These are phyloP conservation scores for Spathaspora arborariae DNA, from an alignment of 805 yeast genomes.

Conservation along the genomic window DNA sequence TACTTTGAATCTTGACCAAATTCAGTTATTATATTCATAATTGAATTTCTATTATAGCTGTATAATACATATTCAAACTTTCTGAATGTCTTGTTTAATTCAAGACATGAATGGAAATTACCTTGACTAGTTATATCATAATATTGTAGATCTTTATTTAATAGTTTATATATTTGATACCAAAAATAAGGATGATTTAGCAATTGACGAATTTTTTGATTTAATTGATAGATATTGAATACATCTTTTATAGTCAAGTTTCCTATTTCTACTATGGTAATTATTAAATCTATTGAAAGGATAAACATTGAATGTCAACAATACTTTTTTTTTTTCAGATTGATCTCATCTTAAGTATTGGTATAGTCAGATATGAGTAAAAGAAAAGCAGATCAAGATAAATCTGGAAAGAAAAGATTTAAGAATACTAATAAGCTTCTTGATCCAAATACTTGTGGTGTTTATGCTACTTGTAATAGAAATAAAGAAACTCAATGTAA, in stretches of 20 bases:
- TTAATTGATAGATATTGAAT: constrained; percentile 4
- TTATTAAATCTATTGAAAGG: constrained; percentile 9
- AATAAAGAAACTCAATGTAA: constrained; percentile 74
- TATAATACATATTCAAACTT: neutral
- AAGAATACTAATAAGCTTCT: constrained; percentile 45
- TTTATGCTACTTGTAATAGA: constrained; percentile 85
- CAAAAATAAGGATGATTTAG: constrained; percentile 7
- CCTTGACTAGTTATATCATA: constrained; percentile 1
- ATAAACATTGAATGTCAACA: neutral
- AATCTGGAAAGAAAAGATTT: constrained; percentile 36
- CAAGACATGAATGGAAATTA: neutral
- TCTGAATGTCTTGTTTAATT: neutral
- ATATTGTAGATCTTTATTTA: neutral
- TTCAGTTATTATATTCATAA: neutral
- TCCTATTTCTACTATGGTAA: constrained; percentile 8
- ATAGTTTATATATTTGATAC: constrained; percentile 5
- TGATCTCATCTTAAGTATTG: no score
- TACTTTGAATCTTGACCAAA: neutral
- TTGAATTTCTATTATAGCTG: neutral
- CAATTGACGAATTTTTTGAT: neutral
- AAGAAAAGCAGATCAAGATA: constrained; percentile 19
- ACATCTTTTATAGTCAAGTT: constrained; percentile 6
- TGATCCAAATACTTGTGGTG: constrained; percentile 84
- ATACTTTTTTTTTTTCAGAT: neutral
- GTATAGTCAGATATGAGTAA: constrained; percentile 22